Evolutionary conservation across 2,329 filamentous ascomycete species (phyloP), one percentile per base, ranked within the genome.

Genomic region (Thelonectria discophora): DNA sequence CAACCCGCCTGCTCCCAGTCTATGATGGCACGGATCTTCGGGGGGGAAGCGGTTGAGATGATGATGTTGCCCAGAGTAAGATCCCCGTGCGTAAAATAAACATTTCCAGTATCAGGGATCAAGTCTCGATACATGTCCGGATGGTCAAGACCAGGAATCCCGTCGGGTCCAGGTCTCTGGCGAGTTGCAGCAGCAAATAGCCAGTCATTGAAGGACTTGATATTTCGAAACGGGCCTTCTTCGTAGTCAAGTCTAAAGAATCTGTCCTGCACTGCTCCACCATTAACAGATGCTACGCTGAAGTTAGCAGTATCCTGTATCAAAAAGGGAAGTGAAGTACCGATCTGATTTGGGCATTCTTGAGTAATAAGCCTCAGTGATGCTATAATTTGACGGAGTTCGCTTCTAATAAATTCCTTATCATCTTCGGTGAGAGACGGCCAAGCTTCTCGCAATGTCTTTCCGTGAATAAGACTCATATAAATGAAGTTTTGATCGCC

Each of bases 31-130:
- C 17, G 20, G 18, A 71, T 62, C 51, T 40, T 60, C 10, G 55
- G 48, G 1, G 58, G 42, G 12, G 57, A 20, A 15, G 10, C 42
- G 5, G 55, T 49, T 2, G 66, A 65, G 9, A 70, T 32, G 1
- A 72, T 65, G 27, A 72, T 71, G 9, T 71, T 71, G 1, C 56
- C 59, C 15, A 68, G 61, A 3, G 62, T 63, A 8, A 73, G 59
- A 37, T 69, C 69, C n/a, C 60, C 70, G 46, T 72, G 67, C 0
- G 69, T 68, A 46, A 74, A 72, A 37, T 65, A 67, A 24, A 69
- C 55, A 13, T 60, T 30, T 13, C 53, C 65, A 1, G 42, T 59
- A 39, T 69, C 68, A 7, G 67, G 65, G 10, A 72, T n/a, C 8
- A 62, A 39, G 12, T 65, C 60, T 13, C 56, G 66, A 57, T 61